Evolutionary conservation across 495 filamentous ascomycete species (phyloP).

Genomic region (Annulohypoxylon nitens): DNA sequence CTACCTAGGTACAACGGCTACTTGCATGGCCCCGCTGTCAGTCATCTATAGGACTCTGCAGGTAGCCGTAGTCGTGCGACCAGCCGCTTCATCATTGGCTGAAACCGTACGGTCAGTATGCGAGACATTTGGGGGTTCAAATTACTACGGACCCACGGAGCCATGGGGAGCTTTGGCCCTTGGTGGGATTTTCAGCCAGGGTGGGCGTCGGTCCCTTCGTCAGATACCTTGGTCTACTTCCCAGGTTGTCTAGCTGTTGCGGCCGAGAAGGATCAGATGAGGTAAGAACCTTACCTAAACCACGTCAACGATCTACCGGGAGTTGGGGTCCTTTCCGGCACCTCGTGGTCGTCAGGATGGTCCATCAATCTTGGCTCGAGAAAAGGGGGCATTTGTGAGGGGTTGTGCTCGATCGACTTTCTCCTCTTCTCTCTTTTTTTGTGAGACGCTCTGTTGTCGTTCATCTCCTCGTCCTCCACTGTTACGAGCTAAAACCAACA

Average conservation of each 20-base stretch:
- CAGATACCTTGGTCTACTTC: background rate
- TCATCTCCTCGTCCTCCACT: slow-evolving; percentile 17
- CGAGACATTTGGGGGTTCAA: slow-evolving; percentile 44
- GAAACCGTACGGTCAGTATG: slow-evolving; percentile 42
- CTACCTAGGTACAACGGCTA: slow-evolving; percentile 34
- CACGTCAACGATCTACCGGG: background rate
- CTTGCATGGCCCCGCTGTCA: slow-evolving; percentile 51
- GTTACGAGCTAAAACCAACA: slow-evolving; percentile 14
- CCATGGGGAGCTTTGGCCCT: background rate
- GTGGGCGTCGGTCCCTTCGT: background rate
- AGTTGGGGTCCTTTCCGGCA: slow-evolving; percentile 9
- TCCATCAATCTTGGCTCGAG: slow-evolving; percentile 8
- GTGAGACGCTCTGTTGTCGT: slow-evolving; percentile 24
- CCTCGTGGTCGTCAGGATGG: slow-evolving; percentile 8
- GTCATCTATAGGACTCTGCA: slow-evolving; percentile 48
- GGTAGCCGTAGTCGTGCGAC: slow-evolving; percentile 42
- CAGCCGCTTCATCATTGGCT: slow-evolving; percentile 46
- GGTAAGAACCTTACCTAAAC: background rate
- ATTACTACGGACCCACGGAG: slow-evolving; percentile 16
- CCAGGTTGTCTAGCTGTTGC: slow-evolving; percentile 11
- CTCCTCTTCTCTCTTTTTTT: slow-evolving; percentile 2
- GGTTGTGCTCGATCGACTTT: slow-evolving; percentile 12
- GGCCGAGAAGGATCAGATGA: slow-evolving; percentile 15
- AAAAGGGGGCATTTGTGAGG: slow-evolving; percentile 21
- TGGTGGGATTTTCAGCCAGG: slow-evolving; percentile 1